Conservation (phyloP, 805 yeast species). For the Nakazawaea molendinolei region DNA sequence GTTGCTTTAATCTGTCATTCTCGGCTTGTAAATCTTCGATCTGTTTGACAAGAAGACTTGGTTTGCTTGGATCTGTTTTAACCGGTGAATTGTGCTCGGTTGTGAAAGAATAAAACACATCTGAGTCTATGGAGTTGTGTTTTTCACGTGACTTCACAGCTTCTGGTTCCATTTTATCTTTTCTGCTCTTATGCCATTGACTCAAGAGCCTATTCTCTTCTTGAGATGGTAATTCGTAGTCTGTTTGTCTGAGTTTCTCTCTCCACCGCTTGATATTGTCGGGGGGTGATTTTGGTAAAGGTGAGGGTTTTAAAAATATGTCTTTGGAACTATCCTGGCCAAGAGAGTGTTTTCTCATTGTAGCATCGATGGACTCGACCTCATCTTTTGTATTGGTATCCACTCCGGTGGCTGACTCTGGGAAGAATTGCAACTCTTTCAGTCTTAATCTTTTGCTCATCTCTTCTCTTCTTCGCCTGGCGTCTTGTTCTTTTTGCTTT, state of each 20-base stretch:
- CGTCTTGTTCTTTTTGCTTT: constrained; percentile 3
- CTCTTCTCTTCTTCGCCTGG: constrained; percentile 2
- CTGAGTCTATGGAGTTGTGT: too few species aligned
- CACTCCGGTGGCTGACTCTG: neutral
- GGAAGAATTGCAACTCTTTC: constrained; percentile 8
- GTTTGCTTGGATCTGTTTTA: too few species aligned
- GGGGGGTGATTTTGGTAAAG: constrained; percentile 9
- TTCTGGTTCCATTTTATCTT: neutral
- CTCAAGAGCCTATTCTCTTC: constrained; percentile 7
- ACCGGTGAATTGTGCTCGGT: too few species aligned
- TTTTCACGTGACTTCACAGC: neutral
- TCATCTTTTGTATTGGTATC: neutral
- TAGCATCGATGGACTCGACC: constrained; percentile 8
- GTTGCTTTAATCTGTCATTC: neutral
- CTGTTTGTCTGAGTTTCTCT: constrained; percentile 1
- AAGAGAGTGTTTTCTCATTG: constrained; percentile 3
- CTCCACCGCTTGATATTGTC: constrained; percentile 9
- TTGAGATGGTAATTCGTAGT: constrained; percentile 9
- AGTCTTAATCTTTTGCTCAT: constrained; percentile 4
- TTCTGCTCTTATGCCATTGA: neutral
- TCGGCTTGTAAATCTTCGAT: neutral
- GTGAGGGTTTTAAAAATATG: constrained; percentile 8
- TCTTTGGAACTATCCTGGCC: too few species aligned
- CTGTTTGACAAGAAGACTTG: too few species aligned
- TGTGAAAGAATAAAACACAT: constrained; percentile 1